These are phyloP conservation scores for Aotearoamyces nothofagi DNA, from an alignment of 2,329 filamentous ascomycete species.

Conservation along the genomic window DNA sequence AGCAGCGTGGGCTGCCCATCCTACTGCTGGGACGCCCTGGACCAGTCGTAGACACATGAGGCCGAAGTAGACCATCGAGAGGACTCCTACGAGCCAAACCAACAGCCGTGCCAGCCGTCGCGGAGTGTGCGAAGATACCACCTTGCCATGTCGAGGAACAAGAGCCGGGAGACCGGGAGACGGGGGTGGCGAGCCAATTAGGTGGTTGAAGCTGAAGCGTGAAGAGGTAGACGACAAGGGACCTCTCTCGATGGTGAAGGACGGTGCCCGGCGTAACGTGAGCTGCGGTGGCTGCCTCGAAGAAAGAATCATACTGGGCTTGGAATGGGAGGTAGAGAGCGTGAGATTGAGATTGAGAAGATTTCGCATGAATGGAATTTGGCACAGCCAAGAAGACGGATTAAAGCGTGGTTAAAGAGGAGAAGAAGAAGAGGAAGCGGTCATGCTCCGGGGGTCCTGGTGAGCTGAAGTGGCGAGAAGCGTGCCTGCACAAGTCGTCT, in stretches of 20 bases:
- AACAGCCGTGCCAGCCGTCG: constrained; percentile 19
- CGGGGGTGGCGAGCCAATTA: constrained; percentile 52
- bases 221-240: constrained; percentile 45
- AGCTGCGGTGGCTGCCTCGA: neutral
- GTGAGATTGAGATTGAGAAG: neutral
- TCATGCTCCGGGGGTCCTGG: no score
- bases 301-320: neutral
- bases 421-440: no score
- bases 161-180: constrained; percentile 58
- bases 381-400: no score
- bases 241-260: no score
- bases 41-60: constrained; percentile 19
- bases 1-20: constrained; percentile 24
- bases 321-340: neutral
- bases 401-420: no score
- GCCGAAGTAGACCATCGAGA: constrained; percentile 35
- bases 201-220: constrained; percentile 50
- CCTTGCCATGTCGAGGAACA: constrained; percentile 48
- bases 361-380: no score
- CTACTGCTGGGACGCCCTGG: constrained; percentile 19
- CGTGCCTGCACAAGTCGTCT: no score
- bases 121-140: constrained; percentile 25
- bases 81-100: constrained; percentile 34
- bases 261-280: constrained; percentile 10
- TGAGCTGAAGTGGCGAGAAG: no score